Base-by-base conservation (phyloP, 2,329 filamentous ascomycete species). In the Phaeosphaeriaceae sp. region DNA sequence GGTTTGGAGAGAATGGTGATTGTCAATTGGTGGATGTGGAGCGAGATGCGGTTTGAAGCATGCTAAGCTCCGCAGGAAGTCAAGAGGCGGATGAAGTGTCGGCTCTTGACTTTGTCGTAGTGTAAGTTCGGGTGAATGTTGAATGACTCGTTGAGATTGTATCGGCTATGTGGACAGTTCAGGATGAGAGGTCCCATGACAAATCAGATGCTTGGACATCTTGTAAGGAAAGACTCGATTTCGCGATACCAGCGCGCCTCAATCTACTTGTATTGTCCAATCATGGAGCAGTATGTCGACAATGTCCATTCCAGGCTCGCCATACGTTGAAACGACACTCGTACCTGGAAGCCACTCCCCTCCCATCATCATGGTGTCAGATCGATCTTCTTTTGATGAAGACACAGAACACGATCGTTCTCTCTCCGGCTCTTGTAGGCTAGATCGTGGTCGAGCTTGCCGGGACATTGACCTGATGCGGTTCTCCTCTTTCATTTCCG, bases 271-370 rank as follows among this genome's bases (percentile, higher is more conserved):
- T 21, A 63, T 51, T 2, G 58, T 65, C 64, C 66, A 70, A 22
- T 68, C 44, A 23, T 60, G 59, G 47, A 70, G 54, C 24, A 70
- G 26, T 6, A 67, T 24, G 55, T 70, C 66, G 15, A 70, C 62
- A 48, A 70, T 65, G 44, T 67, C 63, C 42, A 47, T 48, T 13
- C 48, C 28, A 26, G 9, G n/a, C 6, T 47, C n/a, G 2, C 17
- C 44, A 11, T 23, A 6, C 22, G 9, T 11, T 11, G 19, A 13
- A 47, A 11, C 3, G 43, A 11, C n/a, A 43, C 40, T 22, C 15
- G 43, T 10, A 46, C 10, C 4, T 28, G 6, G n/a, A 40, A 8
- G 35, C 35, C 11, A n/a, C 3, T n/a, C 15, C 15, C 2, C 2
- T 44, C 23, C 2, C 21, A 17, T 3, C 1, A 19, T 6, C 21